Evolutionary conservation across 2,329 filamentous ascomycete species (phyloP), one percentile per base, ranked within the genome.

Genomic region (Mariannaea sp.): DNA sequence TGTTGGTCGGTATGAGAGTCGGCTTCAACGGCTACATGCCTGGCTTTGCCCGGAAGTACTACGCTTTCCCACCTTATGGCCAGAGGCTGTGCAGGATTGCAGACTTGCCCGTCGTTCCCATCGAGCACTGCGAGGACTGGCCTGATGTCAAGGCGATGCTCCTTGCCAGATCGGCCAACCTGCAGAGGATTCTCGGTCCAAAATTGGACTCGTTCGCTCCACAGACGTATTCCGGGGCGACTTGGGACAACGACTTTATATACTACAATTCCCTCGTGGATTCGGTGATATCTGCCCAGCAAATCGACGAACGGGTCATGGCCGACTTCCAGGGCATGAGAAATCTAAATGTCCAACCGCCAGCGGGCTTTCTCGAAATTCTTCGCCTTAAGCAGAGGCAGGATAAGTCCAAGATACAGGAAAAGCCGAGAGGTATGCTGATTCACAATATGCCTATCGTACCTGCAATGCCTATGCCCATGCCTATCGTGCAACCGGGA

Each of bases 271-370:
- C 35, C 2, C 27, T 40, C 10, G 17, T n/a, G 1, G 19, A 48
- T 12, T 7, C 45, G 2, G 5, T 10, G 5, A 5, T n/a, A 6
- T 30, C n/a, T 26, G 26, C 35, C 5, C 3, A 16, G 13, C 12
- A 49, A 27, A 32, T 42, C 12, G 46, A 49, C 14, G 46, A 49
- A 16, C 46, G 46, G 14, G 29, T 49, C 38, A 42, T 49, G 38
- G 29, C 36, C 17, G 46, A 49, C 38, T 49, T 20, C 19, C 12
- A 33, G 22, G 10, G 33, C 49, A 26, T 49, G 14, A 27, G 7
- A 27, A 27, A 26, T 7, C 17, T 19, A 2, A 30, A 19, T 5
- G 20, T 20, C 5, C 8, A 17, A 19, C 46, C 38, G 12, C 38
- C 38, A 2, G 10, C 14, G 17, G 19, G 19, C 29, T 7, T n/a